Base-by-base conservation (phyloP, 768 basidiomycete genomes). In the Pisolithus marmoratus region DNA sequence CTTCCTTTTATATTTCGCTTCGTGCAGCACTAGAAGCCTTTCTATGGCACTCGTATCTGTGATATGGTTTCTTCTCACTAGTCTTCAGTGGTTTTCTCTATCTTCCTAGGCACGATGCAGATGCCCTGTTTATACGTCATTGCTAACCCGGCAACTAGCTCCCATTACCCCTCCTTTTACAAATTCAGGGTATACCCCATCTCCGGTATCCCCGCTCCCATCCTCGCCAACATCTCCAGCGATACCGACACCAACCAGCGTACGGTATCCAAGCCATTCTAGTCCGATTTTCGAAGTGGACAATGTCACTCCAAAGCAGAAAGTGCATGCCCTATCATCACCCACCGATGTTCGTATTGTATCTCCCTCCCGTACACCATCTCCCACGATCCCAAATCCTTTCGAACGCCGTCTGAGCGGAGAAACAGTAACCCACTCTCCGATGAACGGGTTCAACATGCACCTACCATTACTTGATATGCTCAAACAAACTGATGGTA, bases 371-470 rank as follows among this genome's bases (percentile, higher is more conserved):
- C 61, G 56, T 27, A 58, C 62, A n/a, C 66, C 64, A 48, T 68
- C 67, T 8, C 46, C 46, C 5, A 64, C 62, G 1, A 64, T 96
- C 89, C 92, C 95, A 85, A 78, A 90, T 90, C 63, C 95, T 86
- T 65, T 95, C 84, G 62, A 78, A 83, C 70, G 90, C 90, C 70
- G 93, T 90, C 67, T 97, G 84, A 70, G 95, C 91, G 65, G 94
- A 88, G 67, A 57, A 58, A 70, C 63, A 8, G 52, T 54, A 15
- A 48, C 55, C n/a, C 61, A 60, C 40, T 60, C 60, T 7, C 59
- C 64, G 9, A 57, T 60, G 41, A 51, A 62, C 4, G 55, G 48
- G 23, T 22, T 54, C 42, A 63, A 63, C 5, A 63, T 73, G 7
- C 67, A 72, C 5, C 66, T 84, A 54, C 78, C 80, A 8, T 79